These are phyloP conservation scores for Ampelocalamus luodianensis DNA, from an alignment of 176 grass and related monocot genomes.

Conservation along the genomic window DNA sequence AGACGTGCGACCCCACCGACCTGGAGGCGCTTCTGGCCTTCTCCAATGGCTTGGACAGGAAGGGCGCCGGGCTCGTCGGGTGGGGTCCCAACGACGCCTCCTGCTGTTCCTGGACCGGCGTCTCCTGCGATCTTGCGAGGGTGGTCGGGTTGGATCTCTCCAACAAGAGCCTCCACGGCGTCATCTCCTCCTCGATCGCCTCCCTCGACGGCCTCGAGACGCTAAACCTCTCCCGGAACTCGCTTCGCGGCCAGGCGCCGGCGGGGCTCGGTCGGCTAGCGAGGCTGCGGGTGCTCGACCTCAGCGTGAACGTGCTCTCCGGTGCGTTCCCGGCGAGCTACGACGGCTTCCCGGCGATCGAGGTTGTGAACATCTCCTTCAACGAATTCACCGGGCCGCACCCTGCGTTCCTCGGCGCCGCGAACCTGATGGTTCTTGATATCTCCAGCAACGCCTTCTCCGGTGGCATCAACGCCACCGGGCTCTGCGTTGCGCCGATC, in stretches of 20 bases:
- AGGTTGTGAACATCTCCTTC: conserved; percentile 70
- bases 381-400: conserved; percentile 70
- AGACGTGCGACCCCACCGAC: conserved; percentile 60
- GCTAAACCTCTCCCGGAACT: conserved; percentile 76
- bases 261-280: conserved; percentile 44
- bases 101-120: conserved; percentile 81
- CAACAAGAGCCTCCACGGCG: conserved; percentile 62
- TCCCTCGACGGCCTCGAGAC: conserved; percentile 52
- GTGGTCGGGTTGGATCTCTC: conserved; percentile 74
- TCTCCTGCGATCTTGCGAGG: conserved; percentile 54
- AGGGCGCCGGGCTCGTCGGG: conserved; percentile 38
- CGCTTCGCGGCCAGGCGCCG: conserved; percentile 46
- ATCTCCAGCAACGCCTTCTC: conserved; percentile 62
- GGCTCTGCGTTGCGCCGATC: conserved; percentile 50
- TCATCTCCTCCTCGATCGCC: conserved; percentile 50
- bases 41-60: conserved; percentile 49
- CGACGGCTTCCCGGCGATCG: conserved; percentile 55
- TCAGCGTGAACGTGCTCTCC: conserved; percentile 70
- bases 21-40: conserved; percentile 57
- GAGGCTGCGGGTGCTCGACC: conserved; percentile 64
- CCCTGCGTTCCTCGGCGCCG: conserved; percentile 53
- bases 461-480: conserved; percentile 51
- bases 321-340: conserved; percentile 50
- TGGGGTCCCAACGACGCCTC: conserved; percentile 52
- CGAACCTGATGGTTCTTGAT: conserved; percentile 63